Percentiles rank a stretch among this genome's conserved stretches.
Conservation (phyloP, 805 yeast genomes). For the Saccharomycopsis guyanensis region DNA sequence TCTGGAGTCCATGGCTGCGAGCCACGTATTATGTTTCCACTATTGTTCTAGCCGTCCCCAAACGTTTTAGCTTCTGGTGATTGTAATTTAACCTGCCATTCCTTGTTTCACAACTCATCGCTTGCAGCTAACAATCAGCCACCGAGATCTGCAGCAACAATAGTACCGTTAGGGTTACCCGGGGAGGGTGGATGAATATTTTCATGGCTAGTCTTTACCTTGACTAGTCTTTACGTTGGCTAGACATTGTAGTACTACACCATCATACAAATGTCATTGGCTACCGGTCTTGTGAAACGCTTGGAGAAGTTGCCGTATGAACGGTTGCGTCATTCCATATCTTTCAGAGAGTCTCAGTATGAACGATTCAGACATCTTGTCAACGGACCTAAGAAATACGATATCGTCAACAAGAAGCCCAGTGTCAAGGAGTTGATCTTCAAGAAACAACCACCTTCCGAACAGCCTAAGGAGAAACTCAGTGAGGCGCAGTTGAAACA, state of each 20-base stretch:
- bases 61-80: too few relatives aligned
- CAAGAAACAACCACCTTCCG: slow-evolving; percentile 31
- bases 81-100: too few relatives aligned
- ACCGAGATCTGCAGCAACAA: too few relatives aligned
- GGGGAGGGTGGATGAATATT: too few relatives aligned
- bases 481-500: slow-evolving; percentile 52
- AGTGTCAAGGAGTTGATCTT: slow-evolving; percentile 35
- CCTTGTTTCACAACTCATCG: too few relatives aligned
- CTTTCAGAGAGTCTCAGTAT: slow-evolving; percentile 62
- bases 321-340: slow-evolving; percentile 57
- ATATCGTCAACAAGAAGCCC: slow-evolving; percentile 32
- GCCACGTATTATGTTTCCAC: background rate
- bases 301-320: slow-evolving; percentile 63
- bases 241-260: too few relatives aligned
- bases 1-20: background rate
- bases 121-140: too few relatives aligned
- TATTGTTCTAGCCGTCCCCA: background rate
- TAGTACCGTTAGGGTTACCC: too few relatives aligned
- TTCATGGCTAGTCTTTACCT: too few relatives aligned
- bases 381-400: slow-evolving; percentile 36
- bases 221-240: too few relatives aligned
- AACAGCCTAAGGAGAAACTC: slow-evolving; percentile 32
- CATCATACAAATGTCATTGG: slow-evolving; percentile 32
- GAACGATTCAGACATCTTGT: slow-evolving; percentile 47
- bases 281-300: slow-evolving; percentile 48